Base-by-base conservation (phyloP, 2,329 filamentous ascomycete genomes). In the Aspergillus ochraceoroseus region DNA sequence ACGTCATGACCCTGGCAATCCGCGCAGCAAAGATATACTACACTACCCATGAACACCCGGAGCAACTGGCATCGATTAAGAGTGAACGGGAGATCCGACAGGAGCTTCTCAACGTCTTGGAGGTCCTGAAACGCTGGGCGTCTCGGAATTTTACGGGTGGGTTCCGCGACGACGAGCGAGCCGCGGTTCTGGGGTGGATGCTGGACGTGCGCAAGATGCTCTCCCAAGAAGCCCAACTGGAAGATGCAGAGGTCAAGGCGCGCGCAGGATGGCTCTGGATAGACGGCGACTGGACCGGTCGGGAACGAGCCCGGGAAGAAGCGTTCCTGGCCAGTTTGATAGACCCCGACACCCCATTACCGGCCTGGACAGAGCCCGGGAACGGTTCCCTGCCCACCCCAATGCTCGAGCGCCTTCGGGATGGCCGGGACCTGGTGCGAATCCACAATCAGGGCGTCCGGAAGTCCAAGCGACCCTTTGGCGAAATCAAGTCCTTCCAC, bases 21-120 rank as follows among this genome's bases (percentile, higher is more conserved):
- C 80, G 88, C 37, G 88, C 90, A 1, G 92, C 92, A 36, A 95
- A 94, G 67, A 83, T 94, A 56, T 98, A 96, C 68, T 96, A 98
- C 66, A 95, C 89, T 0, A 79, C 87, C 3, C 92, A 96, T 61
- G 85, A 94, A 57, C 76, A 89, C 38, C 87, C 89, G 1, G 83
- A 92, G 53, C 82, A 86, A 25, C 72, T 96, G 12, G 87, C 92
- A 57, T 72, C 83, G 18, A 94, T 96, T 66, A 89, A 87, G 64
- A 81, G 87, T 0, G 92, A 98, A 63, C 86, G 83, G 48, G 77
- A 85, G 51, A 83, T 98, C 32, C 82, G 92, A 28, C 75, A 83
- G 35, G 90, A 96, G 55, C 71, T 96, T 6, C 77, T 95, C 27
- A 77, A 80, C 41, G 86, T 95, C 28, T 81, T 98, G 64, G 92